phyloP scores from a whole-genome alignment of 1,284 basidiomycete genomes.

The Coniferiporia weirii region DNA sequence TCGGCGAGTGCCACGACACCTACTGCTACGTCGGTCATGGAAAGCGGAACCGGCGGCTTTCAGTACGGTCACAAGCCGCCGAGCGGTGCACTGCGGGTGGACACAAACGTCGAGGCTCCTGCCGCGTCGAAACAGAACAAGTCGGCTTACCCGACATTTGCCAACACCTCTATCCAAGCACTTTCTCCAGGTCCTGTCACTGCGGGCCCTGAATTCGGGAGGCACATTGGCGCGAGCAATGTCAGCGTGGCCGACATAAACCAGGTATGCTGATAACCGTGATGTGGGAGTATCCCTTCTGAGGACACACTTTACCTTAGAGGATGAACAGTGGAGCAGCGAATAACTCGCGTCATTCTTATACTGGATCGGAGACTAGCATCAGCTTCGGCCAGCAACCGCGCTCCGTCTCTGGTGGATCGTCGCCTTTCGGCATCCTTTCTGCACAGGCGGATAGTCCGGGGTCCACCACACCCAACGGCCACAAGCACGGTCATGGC shows the following conservation, averaged over 20 bases:
- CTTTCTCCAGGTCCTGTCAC: conserved; percentile 76
- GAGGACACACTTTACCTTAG: conserved; percentile 28
- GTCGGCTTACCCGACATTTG: conserved; percentile 73
- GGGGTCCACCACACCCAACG: conserved; percentile 35
- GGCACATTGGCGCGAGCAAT: conserved; percentile 55
- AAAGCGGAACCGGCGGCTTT: conserved; percentile 37
- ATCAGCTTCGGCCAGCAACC: conserved; percentile 46
- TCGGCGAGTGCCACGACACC: conserved; percentile 11
- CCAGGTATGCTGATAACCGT: conserved; percentile 41
- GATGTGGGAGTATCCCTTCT: conserved; percentile 5
- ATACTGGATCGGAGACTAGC: conserved; percentile 63
- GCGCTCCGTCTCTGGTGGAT: conserved; percentile 37
- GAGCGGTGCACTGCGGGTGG: conserved; percentile 61
- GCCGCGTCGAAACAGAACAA: conserved; percentile 70
- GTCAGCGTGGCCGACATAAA: conserved; percentile 66
- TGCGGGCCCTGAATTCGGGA: conserved; percentile 74
- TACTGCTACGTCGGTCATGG: conserved; percentile 12
- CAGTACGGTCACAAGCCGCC: conserved; percentile 46
- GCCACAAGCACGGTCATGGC: conserved; percentile 49
- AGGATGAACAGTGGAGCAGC: conserved; percentile 47
- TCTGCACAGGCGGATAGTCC: conserved; percentile 35
- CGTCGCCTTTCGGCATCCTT: conserved; percentile 42
- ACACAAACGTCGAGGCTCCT: conserved; percentile 51
- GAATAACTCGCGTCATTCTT: conserved; percentile 61
- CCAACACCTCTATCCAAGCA: conserved; percentile 63